phyloP scores from a whole-genome alignment of 805 yeast species.

The Saccharomycopsis microspora region DNA sequence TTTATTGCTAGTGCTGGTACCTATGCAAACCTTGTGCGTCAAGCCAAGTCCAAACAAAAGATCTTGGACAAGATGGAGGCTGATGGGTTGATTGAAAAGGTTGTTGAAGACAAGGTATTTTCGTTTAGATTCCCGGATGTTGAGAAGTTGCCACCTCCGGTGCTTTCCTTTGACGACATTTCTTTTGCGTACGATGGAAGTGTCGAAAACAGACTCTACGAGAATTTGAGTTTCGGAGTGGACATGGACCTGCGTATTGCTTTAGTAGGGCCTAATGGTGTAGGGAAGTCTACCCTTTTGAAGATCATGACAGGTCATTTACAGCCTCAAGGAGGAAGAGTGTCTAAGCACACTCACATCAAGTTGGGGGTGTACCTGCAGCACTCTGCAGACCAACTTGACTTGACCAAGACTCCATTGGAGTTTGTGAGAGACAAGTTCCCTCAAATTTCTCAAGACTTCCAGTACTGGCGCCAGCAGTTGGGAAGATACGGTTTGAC shows the following conservation, averaged over 20 bases:
- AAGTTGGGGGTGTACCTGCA: constrained; percentile 98
- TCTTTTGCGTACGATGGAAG: constrained; percentile 84
- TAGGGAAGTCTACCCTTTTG: constrained; percentile 92
- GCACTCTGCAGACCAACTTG: constrained; percentile 97
- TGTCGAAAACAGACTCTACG: constrained; percentile 78
- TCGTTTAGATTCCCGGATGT: constrained; percentile 81
- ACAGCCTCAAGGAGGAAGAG: constrained; percentile 86
- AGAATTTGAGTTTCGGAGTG: constrained; percentile 89
- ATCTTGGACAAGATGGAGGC: constrained; percentile 99
- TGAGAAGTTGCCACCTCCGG: constrained; percentile 92
- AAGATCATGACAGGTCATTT: constrained; percentile 95
- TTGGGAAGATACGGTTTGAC: constrained; percentile 97
- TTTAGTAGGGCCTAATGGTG: constrained; percentile 97
- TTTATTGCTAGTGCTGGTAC: constrained; percentile 99
- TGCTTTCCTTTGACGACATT: constrained; percentile 89
- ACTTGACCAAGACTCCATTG: constrained; percentile 86
- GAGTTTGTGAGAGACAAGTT: constrained; percentile 96
- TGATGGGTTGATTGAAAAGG: constrained; percentile 91
- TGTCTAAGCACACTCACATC: constrained; percentile 93
- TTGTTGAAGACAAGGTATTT: constrained; percentile 86
- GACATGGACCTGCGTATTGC: constrained; percentile 99
- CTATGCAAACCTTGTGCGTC: constrained; percentile 95
- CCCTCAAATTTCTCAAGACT: constrained; percentile 85
- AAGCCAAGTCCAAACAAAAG: constrained; percentile 98
- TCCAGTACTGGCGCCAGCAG: constrained; percentile 97